phyloP scores from a whole-genome alignment of 164 flowering plant genomes.

The Malania oleifera region DNA sequence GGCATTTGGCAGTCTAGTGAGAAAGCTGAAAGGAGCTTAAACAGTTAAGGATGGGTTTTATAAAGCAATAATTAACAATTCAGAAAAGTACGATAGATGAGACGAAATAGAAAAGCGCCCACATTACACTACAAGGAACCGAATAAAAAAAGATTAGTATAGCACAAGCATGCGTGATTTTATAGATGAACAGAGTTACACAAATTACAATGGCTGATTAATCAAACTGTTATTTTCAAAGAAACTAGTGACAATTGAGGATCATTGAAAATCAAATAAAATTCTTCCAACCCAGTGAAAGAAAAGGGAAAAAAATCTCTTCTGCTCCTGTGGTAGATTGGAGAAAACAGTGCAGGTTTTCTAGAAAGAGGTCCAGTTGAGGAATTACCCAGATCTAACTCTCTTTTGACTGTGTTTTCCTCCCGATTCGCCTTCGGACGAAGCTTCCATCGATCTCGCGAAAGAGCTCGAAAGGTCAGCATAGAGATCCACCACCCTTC shows the following conservation, averaged over 20 bases:
- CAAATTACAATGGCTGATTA: constrained; percentile 18
- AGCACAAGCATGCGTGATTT: constrained; percentile 10
- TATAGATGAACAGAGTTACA: constrained; percentile 12
- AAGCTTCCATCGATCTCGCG: constrained; percentile 56
- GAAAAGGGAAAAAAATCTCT: background rate
- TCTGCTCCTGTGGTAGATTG: constrained; percentile 4
- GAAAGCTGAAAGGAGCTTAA: no score
- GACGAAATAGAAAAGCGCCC: no score
- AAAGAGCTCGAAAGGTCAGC: constrained; percentile 62
- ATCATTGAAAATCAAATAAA: constrained; percentile 1
- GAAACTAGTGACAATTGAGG: background rate
- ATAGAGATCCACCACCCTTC: constrained; percentile 81
- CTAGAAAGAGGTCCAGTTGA: background rate
- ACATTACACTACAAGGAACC: no score
- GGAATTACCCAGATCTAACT: constrained; percentile 45
- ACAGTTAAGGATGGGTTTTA: no score
- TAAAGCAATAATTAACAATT: no score
- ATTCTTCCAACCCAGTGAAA: background rate
- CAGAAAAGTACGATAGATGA: no score
- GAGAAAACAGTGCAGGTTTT: constrained; percentile 6
- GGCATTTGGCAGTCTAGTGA: no score
- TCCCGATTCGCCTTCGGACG: constrained; percentile 67
- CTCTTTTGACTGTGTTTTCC: constrained; percentile 67
- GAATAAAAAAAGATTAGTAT: no score
- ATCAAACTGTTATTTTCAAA: constrained; percentile 19